Evolutionary conservation across 352 stramenopile genomes (phyloP).

Genomic region (Globisporangium spiculum): DNA sequence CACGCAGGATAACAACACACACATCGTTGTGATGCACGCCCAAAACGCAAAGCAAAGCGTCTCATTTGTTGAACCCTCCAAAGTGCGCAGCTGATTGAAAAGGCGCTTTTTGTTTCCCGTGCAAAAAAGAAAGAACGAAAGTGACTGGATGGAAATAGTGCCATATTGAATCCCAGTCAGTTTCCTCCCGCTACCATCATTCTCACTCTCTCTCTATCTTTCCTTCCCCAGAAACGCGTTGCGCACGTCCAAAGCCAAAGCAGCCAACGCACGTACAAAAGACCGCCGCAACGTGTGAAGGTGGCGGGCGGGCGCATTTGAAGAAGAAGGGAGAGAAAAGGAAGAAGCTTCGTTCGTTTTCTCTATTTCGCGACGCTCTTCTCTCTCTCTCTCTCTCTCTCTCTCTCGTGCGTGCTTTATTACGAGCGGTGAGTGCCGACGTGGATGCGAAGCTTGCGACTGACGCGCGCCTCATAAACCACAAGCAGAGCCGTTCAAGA

Average conservation of each 20-base stretch:
- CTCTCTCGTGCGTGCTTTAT: background rate
- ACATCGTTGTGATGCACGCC: background rate
- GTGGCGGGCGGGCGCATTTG: background rate
- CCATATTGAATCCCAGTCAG: slow-evolving; percentile 5
- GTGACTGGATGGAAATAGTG: slow-evolving; percentile 12
- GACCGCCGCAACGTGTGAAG: background rate
- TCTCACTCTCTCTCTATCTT: background rate
- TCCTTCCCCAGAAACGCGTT: slow-evolving; percentile 4
- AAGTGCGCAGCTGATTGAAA: background rate
- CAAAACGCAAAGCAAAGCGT: background rate
- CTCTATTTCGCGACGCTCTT: background rate
- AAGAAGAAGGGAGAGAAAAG: background rate
- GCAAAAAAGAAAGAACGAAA: slow-evolving; percentile 11
- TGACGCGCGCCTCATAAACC: background rate
- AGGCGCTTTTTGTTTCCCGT: background rate
- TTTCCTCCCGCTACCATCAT: background rate
- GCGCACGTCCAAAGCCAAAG: slow-evolving; percentile 2
- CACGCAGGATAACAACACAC: background rate
- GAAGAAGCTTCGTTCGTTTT: background rate
- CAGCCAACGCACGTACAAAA: background rate
- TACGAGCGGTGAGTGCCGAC: background rate
- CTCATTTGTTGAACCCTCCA: slow-evolving; percentile 1
- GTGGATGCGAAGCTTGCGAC: background rate
- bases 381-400: background rate
- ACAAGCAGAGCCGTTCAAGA: background rate